These are phyloP conservation scores for Umbelopsis ramanniana DNA, from an alignment of 192 early-diverging fungal genomes.

Conservation along the genomic window DNA sequence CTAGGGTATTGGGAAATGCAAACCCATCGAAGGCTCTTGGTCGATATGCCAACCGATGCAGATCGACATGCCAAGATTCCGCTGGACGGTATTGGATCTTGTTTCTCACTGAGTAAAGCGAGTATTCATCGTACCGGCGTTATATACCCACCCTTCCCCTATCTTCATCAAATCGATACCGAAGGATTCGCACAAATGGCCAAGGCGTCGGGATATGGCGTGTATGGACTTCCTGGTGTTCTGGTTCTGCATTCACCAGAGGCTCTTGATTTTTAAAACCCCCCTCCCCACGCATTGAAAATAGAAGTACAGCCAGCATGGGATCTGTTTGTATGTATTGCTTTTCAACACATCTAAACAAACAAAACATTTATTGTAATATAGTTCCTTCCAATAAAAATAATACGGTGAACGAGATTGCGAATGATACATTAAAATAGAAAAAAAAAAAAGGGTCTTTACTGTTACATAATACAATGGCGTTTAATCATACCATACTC, in stretches of 20 bases:
- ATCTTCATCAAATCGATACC: constrained; percentile 65
- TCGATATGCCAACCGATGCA: constrained; percentile 21
- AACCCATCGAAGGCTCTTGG: constrained; percentile 25
- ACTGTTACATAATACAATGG: neutral
- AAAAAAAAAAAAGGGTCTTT: neutral
- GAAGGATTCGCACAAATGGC: constrained; percentile 72
- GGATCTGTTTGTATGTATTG: no score
- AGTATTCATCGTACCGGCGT: constrained; percentile 64
- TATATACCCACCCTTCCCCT: constrained; percentile 57
- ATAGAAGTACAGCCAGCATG: no score
- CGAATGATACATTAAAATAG: neutral
- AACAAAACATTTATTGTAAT: constrained; percentile 11
- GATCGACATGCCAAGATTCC: constrained; percentile 30
- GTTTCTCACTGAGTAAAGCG: constrained; percentile 62
- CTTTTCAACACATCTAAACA: no score
- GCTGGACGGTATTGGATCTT: constrained; percentile 66
- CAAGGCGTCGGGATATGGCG: constrained; percentile 56
- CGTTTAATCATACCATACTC: constrained; percentile 16
- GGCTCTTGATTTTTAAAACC: neutral
- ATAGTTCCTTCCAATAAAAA: neutral
- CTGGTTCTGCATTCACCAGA: neutral
- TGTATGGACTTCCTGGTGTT: constrained; percentile 55
- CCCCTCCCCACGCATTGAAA: no score
- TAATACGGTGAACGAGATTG: neutral
- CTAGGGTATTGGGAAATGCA: constrained; percentile 28